A percentile compares a stretch with the other conserved stretches of the same genome.
phyloP scores from a whole-genome alignment of 75 land plant species.

The Gnetum montanum region DNA sequence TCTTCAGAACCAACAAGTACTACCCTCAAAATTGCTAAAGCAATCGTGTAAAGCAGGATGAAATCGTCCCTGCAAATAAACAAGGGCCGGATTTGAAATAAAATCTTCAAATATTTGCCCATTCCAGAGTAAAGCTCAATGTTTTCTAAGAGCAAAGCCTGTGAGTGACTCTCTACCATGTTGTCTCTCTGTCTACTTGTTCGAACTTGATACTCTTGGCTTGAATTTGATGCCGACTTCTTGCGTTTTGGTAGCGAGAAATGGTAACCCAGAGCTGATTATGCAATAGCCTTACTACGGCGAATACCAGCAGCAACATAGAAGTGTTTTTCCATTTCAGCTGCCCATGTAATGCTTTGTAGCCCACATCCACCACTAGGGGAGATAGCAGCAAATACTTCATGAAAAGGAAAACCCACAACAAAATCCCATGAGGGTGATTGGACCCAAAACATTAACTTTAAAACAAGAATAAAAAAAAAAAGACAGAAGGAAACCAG shows the following conservation, averaged over 20 bases:
- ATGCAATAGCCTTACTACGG: conserved; percentile 25
- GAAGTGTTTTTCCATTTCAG: conserved; percentile 9
- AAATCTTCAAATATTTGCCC: background rate
- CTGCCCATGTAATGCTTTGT: conserved; percentile 12
- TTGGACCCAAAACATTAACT: too few relatives aligned
- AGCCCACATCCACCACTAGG: conserved; percentile 19
- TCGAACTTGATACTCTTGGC: conserved; percentile 37
- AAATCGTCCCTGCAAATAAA: conserved; percentile 62
- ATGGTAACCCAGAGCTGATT: conserved; percentile 48
- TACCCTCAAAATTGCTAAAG: conserved; percentile 10
- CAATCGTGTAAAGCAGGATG: conserved; percentile 34
- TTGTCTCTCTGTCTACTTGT: conserved; percentile 21
- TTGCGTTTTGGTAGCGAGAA: conserved; percentile 51
- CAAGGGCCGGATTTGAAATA: background rate
- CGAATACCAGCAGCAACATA: conserved; percentile 19
- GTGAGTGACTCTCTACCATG: background rate
- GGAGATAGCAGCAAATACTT: conserved; percentile 38
- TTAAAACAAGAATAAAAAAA: too few relatives aligned
- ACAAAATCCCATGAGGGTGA: too few relatives aligned
- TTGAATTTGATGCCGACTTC: conserved; percentile 36
- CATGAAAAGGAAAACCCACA: background rate
- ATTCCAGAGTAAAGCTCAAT: background rate
- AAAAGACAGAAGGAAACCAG: too few relatives aligned
- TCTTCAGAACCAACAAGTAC: conserved; percentile 1
- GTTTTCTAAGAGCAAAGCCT: background rate